Percentiles rank a stretch among this genome's conserved stretches.
Evolutionary conservation across 331 rosid genomes (phyloP).

Genomic region (Ulmus americana): DNA sequence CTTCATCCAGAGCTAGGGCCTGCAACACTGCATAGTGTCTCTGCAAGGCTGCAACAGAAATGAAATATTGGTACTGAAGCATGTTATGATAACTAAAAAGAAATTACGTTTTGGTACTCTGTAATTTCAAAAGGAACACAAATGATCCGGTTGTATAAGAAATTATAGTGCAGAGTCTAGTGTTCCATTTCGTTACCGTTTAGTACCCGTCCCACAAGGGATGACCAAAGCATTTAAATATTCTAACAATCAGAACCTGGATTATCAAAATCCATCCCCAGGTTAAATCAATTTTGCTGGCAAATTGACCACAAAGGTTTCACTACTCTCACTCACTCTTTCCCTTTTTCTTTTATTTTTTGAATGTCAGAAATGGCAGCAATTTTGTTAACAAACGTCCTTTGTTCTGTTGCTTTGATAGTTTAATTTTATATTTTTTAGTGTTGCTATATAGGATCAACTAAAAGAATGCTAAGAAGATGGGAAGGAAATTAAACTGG

Average conservation of each 20-base stretch:
- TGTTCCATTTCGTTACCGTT: no score
- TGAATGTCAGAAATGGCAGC: not conserved
- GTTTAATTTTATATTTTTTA: conserved; percentile 23
- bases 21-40: conserved; percentile 80
- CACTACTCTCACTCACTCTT: no score
- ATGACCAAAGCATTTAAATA: no score
- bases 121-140: no score
- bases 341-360: not conserved
- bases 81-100: not conserved
- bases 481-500: conserved; percentile 93
- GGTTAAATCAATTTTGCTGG: no score
- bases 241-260: no score
- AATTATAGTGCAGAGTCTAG: no score
- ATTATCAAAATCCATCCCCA: no score
- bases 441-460: conserved; percentile 31
- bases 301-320: no score
- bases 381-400: not conserved
- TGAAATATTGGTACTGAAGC: conserved; percentile 7
- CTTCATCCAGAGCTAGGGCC: conserved; percentile 86
- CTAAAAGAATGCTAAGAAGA: conserved; percentile 64
- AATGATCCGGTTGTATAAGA: no score
- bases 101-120: not conserved
- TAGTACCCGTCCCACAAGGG: no score
- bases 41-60: conserved; percentile 72
- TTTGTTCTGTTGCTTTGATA: conserved; percentile 7